Evolutionary conservation across 2,329 filamentous ascomycete genomes (phyloP), one percentile per base, ranked within the genome.

Genomic region (Talaromyces islandicus): DNA sequence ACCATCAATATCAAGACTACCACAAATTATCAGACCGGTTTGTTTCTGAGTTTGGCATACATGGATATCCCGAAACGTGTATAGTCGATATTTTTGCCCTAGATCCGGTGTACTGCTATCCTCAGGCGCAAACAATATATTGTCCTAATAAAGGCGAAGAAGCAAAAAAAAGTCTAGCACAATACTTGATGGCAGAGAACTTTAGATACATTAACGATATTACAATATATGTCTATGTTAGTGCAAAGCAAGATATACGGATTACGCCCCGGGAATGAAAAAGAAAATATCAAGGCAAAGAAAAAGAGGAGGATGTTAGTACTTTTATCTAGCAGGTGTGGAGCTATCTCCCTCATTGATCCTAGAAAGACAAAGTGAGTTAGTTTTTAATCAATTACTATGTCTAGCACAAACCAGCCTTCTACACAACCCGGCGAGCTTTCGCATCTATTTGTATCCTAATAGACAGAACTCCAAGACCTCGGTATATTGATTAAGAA

Each of bases 61-160:
- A 93, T 72, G 89, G 89, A 0, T 92, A 93, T 69, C 91, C 91
- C 0, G 29, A 61, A 21, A 46, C 53, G 24, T 25, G 38, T 9
- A 94, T 91, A 0, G 90, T 95, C 69, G 88, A 90, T 63, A 80
- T 84, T 12, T 93, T 46, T 12, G 83, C 72, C 82, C 93, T 53
- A 80, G 43, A 50, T 57, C 55, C 48, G 12, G 29, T 30, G 29
- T 89, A 95, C 68, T 82, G 90, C 2, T 92, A 89, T 71, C 81
- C 90, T 5, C 89, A 92, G 71, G 91, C 88, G 10, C 86, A 87
- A 27, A 93, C 90, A 12, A 76, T 95, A 35, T 91, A 95, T 73
- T 94, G 93, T 71, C 91, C 95, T 81, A 95, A 95, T 80, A 95
- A 95, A 75, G 91, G 90, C 4, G 86, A 87, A 54, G 91, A 91